Base-by-base conservation (phyloP, 306 rosid genomes). In the Psophocarpus tetragonolobus region DNA sequence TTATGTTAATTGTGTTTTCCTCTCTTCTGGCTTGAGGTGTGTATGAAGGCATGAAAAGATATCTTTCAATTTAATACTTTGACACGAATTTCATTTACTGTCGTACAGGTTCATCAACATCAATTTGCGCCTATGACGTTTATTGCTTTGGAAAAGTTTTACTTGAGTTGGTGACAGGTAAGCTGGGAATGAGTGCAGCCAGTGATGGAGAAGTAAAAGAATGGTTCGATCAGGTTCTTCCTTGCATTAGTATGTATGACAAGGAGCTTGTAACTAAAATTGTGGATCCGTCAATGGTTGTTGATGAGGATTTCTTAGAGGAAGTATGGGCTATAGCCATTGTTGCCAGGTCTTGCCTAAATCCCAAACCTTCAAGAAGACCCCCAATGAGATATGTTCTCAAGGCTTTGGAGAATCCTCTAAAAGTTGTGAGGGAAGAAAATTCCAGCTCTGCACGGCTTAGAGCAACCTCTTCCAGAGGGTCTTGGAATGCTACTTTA, bases 251-350 rank as follows among this genome's bases (percentile, higher is more conserved):
- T 75, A 88, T 92, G 79, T 80, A 87, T 80, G 97, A 92, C 82
- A 92, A 95, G 88, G 97, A 91, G 74, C 96, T 80, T 2, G 87
- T 92, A 68, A 88, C 88, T 0, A 95, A 91, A 80, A 91, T 95
- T 50, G 79, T 92, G 5, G 99, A 95, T 79, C 97, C 99, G 1
- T 85, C 93, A 58, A 53, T 95, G 78, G 88, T 89, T 15, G 88
- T 95, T 15, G 97, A 92, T 23, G 99, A 95, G 65, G 99, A 95
- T 87, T 81, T 95, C 68, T 75, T 95, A 71, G 99, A 95, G 85
- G 99, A 95, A 87, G 97, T 92, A 27, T 92, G 99, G 99, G 97
- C 97, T 50, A 88, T 95, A 87, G 96, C 99, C 17, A 88, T 95
- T 15, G 96, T 95, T 11, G 99, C 99, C 48, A 90, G 87, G 87